Percentiles rank a stretch among this genome's conserved stretches.
These are phyloP conservation scores for Bacterosira constricta DNA, from an alignment of 108 stramenopile species.

Conservation along the genomic window DNA sequence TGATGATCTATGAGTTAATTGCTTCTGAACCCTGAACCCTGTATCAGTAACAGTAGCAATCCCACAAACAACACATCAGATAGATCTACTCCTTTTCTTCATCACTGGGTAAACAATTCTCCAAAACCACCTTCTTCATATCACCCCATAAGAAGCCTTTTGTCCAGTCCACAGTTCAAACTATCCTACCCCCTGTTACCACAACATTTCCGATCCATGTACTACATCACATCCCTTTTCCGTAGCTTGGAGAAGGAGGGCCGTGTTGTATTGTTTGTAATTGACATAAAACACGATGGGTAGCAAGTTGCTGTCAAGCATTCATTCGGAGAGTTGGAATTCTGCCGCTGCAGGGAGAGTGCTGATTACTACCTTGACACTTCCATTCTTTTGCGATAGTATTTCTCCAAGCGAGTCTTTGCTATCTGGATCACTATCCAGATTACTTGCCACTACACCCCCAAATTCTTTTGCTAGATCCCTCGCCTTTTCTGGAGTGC, in stretches of 20 bases:
- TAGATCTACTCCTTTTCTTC: constrained; percentile 9
- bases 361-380: constrained; percentile 83
- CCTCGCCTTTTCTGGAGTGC: constrained; percentile 89
- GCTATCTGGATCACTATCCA: constrained; percentile 49
- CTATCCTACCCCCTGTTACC: constrained; percentile 97
- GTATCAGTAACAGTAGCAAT: too few relatives aligned
- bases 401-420: constrained; percentile 38
- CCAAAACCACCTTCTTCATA: constrained; percentile 87
- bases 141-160: constrained; percentile 86
- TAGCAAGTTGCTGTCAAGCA: constrained; percentile 46
- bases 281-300: constrained; percentile 92
- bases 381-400: constrained; percentile 22
- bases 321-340: constrained; percentile 85
- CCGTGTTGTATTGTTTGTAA: constrained; percentile 94
- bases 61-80: too few relatives aligned
- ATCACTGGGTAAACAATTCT: constrained; percentile 72
- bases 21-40: too few relatives aligned
- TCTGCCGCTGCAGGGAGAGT: constrained; percentile 93
- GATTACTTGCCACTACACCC: constrained; percentile 71
- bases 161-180: constrained; percentile 94
- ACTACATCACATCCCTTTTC: constrained; percentile 81
- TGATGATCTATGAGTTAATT: not conserved
- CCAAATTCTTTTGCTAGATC: constrained; percentile 91
- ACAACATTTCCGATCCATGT: constrained; percentile 97
- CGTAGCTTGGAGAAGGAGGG: constrained; percentile 85